These are phyloP conservation scores for Fomitopsis pulvina DNA, from an alignment of 768 basidiomycete species.

Conservation along the genomic window DNA sequence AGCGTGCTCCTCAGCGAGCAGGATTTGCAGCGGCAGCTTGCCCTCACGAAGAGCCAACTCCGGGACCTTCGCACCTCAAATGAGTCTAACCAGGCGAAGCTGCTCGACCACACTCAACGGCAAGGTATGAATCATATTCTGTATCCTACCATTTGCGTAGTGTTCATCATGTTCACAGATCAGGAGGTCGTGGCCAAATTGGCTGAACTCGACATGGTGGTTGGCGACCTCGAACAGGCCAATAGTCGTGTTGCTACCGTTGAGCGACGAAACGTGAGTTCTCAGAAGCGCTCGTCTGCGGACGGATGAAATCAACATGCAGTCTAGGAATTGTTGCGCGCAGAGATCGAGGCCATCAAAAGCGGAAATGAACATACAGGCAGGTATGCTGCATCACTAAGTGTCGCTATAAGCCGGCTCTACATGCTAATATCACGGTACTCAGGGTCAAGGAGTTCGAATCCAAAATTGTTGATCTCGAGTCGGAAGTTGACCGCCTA, in stretches of 20 bases:
- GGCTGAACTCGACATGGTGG: constrained; percentile 91
- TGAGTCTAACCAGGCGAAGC: constrained; percentile 88
- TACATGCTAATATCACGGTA: neutral
- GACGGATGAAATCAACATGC: neutral
- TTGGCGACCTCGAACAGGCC: constrained; percentile 91
- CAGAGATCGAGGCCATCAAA: constrained; percentile 88
- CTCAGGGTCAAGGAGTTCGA: constrained; percentile 67
- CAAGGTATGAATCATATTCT: constrained; percentile 49
- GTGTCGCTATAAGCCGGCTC: neutral
- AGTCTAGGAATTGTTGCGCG: constrained; percentile 81
- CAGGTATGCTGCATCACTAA: constrained; percentile 38
- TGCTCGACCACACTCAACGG: constrained; percentile 84
- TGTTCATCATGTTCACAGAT: constrained; percentile 39
- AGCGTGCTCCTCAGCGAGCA: constrained; percentile 67
- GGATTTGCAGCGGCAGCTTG: constrained; percentile 86
- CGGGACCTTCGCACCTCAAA: constrained; percentile 86
- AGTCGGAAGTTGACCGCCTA: constrained; percentile 67
- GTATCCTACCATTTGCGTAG: constrained; percentile 1
- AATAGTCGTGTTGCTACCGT: constrained; percentile 89
- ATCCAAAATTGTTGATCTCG: constrained; percentile 65
- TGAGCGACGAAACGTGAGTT: constrained; percentile 82
- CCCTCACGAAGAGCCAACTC: constrained; percentile 83
- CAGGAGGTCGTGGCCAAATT: constrained; percentile 88
- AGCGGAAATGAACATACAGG: constrained; percentile 69
- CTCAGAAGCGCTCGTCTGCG: neutral